A percentile compares a stretch with the other conserved stretches of the same genome.
phyloP scores from a whole-genome alignment of 2,329 filamentous ascomycete species.

The Neopestalotiopsis sp. region DNA sequence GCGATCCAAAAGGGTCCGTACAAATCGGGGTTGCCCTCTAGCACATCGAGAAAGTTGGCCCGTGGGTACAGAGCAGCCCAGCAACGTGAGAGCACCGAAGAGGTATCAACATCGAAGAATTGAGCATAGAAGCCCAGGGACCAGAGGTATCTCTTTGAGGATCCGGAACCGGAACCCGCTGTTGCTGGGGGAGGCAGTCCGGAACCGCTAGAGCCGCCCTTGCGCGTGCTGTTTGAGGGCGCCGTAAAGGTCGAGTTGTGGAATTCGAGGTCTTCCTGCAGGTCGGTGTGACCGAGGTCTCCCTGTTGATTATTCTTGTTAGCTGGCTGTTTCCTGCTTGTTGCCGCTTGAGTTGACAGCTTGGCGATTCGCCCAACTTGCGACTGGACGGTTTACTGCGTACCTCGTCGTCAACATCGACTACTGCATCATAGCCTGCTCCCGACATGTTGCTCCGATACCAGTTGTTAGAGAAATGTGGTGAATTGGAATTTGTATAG shows the following conservation, averaged over 20 bases:
- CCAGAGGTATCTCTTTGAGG: constrained; percentile 88
- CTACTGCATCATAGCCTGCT: constrained; percentile 95
- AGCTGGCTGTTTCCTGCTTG: background rate
- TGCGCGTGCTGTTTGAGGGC: constrained; percentile 46
- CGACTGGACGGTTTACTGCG: constrained; percentile 23
- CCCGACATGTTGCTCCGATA: constrained; percentile 64
- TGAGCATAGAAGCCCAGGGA: constrained; percentile 91
- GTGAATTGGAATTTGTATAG: background rate
- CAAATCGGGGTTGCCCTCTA: constrained; percentile 95
- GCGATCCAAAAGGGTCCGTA: constrained; percentile 99
- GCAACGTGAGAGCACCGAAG: constrained; percentile 85
- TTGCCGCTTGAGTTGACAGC: constrained; percentile 19
- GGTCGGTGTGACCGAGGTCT: constrained; percentile 95
- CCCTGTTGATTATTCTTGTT: constrained; percentile 52
- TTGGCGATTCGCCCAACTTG: constrained; percentile 1
- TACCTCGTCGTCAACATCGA: constrained; percentile 96
- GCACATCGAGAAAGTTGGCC: constrained; percentile 93
- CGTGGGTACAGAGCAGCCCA: constrained; percentile 88
- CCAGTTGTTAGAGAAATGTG: background rate
- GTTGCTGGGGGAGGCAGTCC: constrained; percentile 63
- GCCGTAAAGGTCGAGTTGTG: constrained; percentile 88
- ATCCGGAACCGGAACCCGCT: constrained; percentile 44
- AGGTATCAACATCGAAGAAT: constrained; percentile 98
- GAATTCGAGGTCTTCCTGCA: constrained; percentile 99
- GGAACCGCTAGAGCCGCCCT: constrained; percentile 50